Base-by-base conservation (phyloP, 2,329 filamentous ascomycete genomes). In the Ciborinia camelliae region DNA sequence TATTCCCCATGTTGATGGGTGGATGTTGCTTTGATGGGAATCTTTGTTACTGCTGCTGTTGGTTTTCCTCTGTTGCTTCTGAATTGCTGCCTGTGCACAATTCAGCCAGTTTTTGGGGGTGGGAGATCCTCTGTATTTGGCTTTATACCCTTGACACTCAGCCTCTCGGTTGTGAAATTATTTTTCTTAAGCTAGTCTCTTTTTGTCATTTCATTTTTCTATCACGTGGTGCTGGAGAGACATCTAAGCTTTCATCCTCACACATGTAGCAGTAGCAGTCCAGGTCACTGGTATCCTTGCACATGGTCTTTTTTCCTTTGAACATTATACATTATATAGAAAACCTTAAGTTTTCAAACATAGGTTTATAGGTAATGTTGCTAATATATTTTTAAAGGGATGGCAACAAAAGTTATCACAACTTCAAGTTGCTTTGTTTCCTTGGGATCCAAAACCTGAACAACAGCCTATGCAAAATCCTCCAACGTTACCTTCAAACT, bases 381-480 rank as follows among this genome's bases (percentile, higher is more conserved):
- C 51, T 65, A 53, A 65, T n/a, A 8, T 3, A n/a, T 51, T 55
- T 48, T 35, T 45, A 68, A 75, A 98, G 93, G 91, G 89, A 79
- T 99, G 95, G 95, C 93, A 98, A 81, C 84, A 88, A 73, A 97
- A 96, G 78, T 84, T 99, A 43, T 90, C 93, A 1, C 86, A 87
- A 71, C 87, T 96, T 70, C 87, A 90, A 70, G 89, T 98, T 67
- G 95, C 95, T 66, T 82, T 86, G 65, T 97, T 98, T 76, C 94
- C 95, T 14, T 99, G 95, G 95, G 95, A 99, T 75, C 94, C 95
- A 51, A 88, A 90, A 75, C 89, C 90, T 58, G 88, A 90, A 61
- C 84, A 85, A 75, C 68, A 81, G 73, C 73, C 81, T 71, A 73
- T 77, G 35, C 47, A 68, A 61, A 72, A 73, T 45, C 71, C 72